phyloP scores from a whole-genome alignment of 2,329 filamentous ascomycete genomes.

The Colletotrichum viniferum region DNA sequence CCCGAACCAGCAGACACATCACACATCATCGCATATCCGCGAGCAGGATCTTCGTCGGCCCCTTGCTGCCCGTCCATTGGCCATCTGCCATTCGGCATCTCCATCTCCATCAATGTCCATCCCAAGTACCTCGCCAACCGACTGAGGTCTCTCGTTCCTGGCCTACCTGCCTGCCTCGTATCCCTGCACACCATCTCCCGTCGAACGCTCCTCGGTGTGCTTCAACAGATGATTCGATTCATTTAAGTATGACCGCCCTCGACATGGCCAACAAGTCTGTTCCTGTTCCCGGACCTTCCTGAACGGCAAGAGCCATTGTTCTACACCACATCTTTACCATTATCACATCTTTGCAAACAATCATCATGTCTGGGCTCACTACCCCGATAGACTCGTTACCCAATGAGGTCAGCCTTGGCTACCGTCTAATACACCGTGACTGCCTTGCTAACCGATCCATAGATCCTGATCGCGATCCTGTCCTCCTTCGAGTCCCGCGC shows the following conservation, averaged over 20 bases:
- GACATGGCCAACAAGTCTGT: background rate
- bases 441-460: background rate
- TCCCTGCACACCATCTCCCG: background rate
- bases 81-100: constrained; percentile 11
- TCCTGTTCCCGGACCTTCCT: background rate
- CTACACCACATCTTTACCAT: background rate
- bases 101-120: background rate
- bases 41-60: background rate
- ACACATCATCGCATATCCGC: background rate
- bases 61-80: background rate
- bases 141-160: background rate
- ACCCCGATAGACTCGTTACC: constrained; percentile 32
- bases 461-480: constrained; percentile 59
- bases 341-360: constrained; percentile 7
- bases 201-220: background rate
- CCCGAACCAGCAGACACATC: background rate
- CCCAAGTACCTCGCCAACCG: background rate
- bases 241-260: constrained; percentile 8
- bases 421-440: background rate
- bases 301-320: background rate
- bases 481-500: constrained; percentile 49
- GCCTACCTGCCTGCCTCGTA: background rate
- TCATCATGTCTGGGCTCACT: constrained; percentile 6
- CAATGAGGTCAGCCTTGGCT: constrained; percentile 32
- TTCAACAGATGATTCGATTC: background rate